Evolutionary conservation across 1,284 basidiomycete genomes (phyloP).

Genomic region (Trametes polyzona): DNA sequence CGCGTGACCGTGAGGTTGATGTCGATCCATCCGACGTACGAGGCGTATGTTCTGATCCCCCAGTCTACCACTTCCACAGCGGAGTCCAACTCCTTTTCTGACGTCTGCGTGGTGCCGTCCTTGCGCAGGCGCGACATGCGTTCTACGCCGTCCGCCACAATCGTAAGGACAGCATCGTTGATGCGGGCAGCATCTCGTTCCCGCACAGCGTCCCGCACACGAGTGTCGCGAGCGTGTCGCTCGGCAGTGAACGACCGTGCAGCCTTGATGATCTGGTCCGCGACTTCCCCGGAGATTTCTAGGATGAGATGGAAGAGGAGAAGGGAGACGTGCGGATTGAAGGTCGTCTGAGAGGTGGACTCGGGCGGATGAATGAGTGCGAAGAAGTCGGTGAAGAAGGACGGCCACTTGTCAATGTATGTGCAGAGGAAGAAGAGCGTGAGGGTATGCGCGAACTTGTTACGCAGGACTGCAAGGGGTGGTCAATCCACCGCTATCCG

Average conservation of each 20-base stretch:
- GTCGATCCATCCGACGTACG: conserved; percentile 98
- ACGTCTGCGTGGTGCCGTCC: conserved; percentile 43
- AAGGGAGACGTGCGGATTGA: conserved; percentile 82
- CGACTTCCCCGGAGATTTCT: conserved; percentile 92
- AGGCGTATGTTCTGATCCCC: conserved; percentile 89
- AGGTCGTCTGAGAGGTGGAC: conserved; percentile 56
- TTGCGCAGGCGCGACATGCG: conserved; percentile 59
- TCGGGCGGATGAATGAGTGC: conserved; percentile 68
- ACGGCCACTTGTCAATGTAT: conserved; percentile 83
- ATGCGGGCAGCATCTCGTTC: conserved; percentile 87
- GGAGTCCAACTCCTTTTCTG: conserved; percentile 56
- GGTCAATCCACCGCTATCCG: neutral
- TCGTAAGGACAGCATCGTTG: conserved; percentile 85
- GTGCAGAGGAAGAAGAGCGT: conserved; percentile 93
- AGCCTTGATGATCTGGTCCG: conserved; percentile 87
- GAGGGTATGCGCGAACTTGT: conserved; percentile 98
- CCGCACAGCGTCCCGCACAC: conserved; percentile 88
- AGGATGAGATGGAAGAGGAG: conserved; percentile 88
- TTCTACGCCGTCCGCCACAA: conserved; percentile 79
- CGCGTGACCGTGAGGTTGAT: conserved; percentile 95
- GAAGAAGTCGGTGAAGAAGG: conserved; percentile 82
- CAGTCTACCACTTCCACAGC: conserved; percentile 86
- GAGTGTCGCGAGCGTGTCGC: conserved; percentile 79
- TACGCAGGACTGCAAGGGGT: conserved; percentile 76
- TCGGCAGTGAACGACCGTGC: conserved; percentile 72